Conservation (phyloP, 176 grass and related monocot species). For the Ananas comosus region DNA sequence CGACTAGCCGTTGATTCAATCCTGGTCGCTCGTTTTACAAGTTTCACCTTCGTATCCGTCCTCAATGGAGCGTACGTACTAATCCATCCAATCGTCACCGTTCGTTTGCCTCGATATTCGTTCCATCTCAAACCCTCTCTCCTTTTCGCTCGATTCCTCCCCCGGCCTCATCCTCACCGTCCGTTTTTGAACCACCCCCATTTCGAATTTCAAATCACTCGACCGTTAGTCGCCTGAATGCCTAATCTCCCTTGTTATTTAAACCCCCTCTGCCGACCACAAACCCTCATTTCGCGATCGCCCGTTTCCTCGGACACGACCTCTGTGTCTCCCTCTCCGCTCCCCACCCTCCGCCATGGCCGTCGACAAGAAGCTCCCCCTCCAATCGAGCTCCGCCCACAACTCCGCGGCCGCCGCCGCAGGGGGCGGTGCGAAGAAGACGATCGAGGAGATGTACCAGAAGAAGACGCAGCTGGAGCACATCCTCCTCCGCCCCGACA, state of each 20-base stretch:
- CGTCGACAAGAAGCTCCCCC: slow-evolving; percentile 32
- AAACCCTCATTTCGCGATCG: slow-evolving; percentile 5
- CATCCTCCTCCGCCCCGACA: slow-evolving; percentile 85
- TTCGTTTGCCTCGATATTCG: no score
- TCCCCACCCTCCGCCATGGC: slow-evolving; percentile 21
- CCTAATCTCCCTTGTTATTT: neutral
- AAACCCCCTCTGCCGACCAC: neutral
- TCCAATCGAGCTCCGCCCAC: slow-evolving; percentile 63
- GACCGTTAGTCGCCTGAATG: slow-evolving; percentile 13
- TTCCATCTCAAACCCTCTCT: neutral
- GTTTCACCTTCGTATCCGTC: no score
- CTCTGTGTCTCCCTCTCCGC: slow-evolving; percentile 31
- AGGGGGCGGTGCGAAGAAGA: slow-evolving; percentile 23
- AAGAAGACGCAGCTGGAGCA: slow-evolving; percentile 89
- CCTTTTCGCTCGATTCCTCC: neutral
- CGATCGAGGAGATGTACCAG: slow-evolving; percentile 88
- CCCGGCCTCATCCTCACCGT: neutral
- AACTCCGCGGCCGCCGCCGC: slow-evolving; percentile 35
- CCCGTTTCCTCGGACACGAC: slow-evolving; percentile 20
- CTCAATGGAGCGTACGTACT: no score
- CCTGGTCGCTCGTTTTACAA: no score
- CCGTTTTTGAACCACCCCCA: neutral
- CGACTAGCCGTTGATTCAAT: no score
- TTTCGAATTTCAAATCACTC: slow-evolving; percentile 32
- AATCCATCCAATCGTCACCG: no score